These are phyloP conservation scores for Thelephora aurantiotincta DNA, from an alignment of 768 basidiomycete species.

Conservation along the genomic window DNA sequence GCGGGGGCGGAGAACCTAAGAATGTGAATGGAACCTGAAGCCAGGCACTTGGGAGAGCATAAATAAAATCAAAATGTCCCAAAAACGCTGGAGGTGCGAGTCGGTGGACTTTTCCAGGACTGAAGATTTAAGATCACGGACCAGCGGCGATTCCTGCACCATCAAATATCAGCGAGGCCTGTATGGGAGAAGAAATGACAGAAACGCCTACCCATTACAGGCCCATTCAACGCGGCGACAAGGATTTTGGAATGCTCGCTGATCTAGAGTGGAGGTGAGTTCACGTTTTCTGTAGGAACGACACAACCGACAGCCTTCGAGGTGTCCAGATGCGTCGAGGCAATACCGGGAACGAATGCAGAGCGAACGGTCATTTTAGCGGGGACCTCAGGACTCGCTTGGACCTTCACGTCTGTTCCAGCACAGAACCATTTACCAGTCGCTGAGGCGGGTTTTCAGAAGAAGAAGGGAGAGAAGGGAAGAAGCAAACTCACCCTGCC, in stretches of 20 bases:
- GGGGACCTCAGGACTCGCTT: slow-evolving; percentile 20
- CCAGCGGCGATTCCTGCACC: slow-evolving; percentile 51
- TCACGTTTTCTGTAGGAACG: neutral
- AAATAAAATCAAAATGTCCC: slow-evolving; percentile 69
- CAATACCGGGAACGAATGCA: slow-evolving; percentile 29
- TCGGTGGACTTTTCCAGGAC: neutral
- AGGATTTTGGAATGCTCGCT: slow-evolving; percentile 56
- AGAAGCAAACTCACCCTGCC: slow-evolving; percentile 35
- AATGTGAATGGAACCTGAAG: slow-evolving; percentile 56
- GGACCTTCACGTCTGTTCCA: neutral
- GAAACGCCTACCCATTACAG: slow-evolving; percentile 46
- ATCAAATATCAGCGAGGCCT: neutral
- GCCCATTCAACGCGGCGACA: slow-evolving; percentile 60
- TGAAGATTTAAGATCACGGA: slow-evolving; percentile 9
- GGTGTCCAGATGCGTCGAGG: slow-evolving; percentile 41
- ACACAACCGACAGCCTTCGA: slow-evolving; percentile 40
- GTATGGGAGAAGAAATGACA: neutral
- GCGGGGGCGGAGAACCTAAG: slow-evolving; percentile 25
- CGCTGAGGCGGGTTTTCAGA: slow-evolving; percentile 20
- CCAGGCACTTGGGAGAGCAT: slow-evolving; percentile 46
- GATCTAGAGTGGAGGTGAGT: slow-evolving; percentile 25
- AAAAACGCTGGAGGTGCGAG: slow-evolving; percentile 33
- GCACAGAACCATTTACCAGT: slow-evolving; percentile 60
- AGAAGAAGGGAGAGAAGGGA: neutral
- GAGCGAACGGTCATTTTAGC: slow-evolving; percentile 23